Evolutionary conservation across 2,329 filamentous ascomycete genomes (phyloP).

Genomic region (Leptodontidium sp.): DNA sequence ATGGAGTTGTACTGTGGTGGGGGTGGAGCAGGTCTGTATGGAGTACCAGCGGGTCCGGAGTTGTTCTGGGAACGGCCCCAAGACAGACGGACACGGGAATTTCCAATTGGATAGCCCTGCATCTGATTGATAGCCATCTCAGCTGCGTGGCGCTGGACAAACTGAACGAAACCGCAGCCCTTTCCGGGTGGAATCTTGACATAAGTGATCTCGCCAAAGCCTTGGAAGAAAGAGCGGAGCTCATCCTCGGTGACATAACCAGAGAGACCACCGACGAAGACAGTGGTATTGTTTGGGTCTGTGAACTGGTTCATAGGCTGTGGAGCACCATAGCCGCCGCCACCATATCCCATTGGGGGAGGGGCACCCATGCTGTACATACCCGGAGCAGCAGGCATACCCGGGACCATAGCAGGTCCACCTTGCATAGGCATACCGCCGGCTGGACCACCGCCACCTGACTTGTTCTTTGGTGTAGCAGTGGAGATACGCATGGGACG

Average conservation of each 20-base stretch:
- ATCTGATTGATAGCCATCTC: conserved; percentile 99
- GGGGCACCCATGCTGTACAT: conserved; percentile 72
- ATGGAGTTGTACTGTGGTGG: conserved; percentile 77
- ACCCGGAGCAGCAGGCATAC: conserved; percentile 54
- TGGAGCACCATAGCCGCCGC: conserved; percentile 62
- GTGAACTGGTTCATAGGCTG: conserved; percentile 99
- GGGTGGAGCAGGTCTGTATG: conserved; percentile 91
- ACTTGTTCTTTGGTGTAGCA: conserved; percentile 94
- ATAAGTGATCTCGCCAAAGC: conserved; percentile 98
- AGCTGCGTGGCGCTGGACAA: conserved; percentile 96
- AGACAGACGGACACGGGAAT: conserved; percentile 95
- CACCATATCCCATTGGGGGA: conserved; percentile 67
- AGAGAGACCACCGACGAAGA: conserved; percentile 96
- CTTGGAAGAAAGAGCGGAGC: conserved; percentile 99
- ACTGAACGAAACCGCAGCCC: conserved; percentile 98
- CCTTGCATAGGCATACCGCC: conserved; percentile 56
- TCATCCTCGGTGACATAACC: conserved; percentile 99
- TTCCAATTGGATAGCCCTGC: conserved; percentile 99
- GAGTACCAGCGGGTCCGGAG: conserved; percentile 93
- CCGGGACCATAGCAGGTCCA: conserved; percentile 55
- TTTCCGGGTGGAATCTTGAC: conserved; percentile 99
- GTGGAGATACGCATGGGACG: conserved; percentile 98
- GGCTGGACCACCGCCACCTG: conserved; percentile 59
- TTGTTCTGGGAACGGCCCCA: conserved; percentile 99
- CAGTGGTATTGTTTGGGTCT: conserved; percentile 98